phyloP scores from a whole-genome alignment of 179 eudicot genomes.

The Vitellaria paradoxa region DNA sequence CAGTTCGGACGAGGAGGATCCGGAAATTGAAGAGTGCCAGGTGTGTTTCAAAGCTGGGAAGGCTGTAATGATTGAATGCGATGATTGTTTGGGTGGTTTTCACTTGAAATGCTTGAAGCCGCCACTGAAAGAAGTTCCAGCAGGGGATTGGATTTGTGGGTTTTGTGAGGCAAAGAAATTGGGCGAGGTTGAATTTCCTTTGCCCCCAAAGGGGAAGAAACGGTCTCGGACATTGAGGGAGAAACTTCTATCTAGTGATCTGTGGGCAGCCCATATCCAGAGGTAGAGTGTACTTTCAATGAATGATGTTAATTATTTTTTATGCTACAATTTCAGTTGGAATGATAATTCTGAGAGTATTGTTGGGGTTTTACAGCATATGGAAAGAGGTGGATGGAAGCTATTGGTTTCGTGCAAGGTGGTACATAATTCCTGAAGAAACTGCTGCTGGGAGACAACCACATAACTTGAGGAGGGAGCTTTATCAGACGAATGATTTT shows the following conservation, averaged over 20 bases:
- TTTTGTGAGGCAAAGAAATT: conserved; percentile 63
- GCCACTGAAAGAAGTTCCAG: conserved; percentile 81
- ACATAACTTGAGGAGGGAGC: conserved; percentile 90
- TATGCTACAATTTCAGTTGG: neutral
- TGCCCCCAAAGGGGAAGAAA: conserved; percentile 69
- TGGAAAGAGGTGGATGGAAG: conserved; percentile 95
- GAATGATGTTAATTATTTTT: neutral
- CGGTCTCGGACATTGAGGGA: conserved; percentile 70
- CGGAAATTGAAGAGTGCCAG: conserved; percentile 81
- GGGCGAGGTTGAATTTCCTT: conserved; percentile 64
- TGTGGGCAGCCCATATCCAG: conserved; percentile 83
- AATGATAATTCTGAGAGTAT: neutral
- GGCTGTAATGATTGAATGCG: conserved; percentile 80
- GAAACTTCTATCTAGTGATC: conserved; percentile 82
- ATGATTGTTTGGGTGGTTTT: conserved; percentile 89
- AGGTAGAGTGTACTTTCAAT: conserved; percentile 39
- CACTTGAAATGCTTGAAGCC: conserved; percentile 94
- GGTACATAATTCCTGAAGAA: conserved; percentile 98
- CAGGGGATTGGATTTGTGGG: conserved; percentile 89
- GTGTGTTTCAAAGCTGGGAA: conserved; percentile 56
- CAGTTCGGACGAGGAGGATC: conserved; percentile 70
- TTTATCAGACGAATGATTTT: conserved; percentile 82
- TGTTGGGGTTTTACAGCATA: conserved; percentile 41
- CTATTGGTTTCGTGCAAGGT: conserved; percentile 81
- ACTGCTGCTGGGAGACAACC: conserved; percentile 93